phyloP scores from a whole-genome alignment of 2,329 filamentous ascomycete genomes.

The Xylaria hypoxylon region DNA sequence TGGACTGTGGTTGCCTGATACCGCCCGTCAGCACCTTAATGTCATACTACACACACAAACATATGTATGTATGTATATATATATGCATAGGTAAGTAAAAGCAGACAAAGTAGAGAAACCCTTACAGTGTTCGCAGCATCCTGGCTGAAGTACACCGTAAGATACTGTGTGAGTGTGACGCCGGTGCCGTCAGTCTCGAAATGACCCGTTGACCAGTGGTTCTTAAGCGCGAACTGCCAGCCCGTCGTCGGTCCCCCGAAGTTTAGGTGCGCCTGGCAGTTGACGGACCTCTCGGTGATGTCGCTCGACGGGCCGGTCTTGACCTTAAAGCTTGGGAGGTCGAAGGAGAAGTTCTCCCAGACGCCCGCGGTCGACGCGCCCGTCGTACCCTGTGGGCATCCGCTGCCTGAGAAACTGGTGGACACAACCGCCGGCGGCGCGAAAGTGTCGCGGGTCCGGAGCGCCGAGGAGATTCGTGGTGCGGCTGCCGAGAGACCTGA shows the following conservation, averaged over 20 bases:
- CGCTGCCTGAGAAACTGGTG: constrained; percentile 42
- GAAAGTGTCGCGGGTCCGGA: constrained; percentile 22
- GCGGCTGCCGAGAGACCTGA: constrained; percentile 17
- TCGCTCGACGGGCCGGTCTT: constrained; percentile 28
- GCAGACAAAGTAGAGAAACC: neutral
- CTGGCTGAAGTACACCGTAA: constrained; percentile 42
- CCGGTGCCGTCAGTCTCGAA: constrained; percentile 35
- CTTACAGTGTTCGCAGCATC: constrained; percentile 40
- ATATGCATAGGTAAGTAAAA: neutral
- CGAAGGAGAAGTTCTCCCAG: constrained; percentile 39
- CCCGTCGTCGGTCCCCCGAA: constrained; percentile 36
- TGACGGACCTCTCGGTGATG: constrained; percentile 36
- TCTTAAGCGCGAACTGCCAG: constrained; percentile 42
- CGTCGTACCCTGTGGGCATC: constrained; percentile 40
- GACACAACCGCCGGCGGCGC: constrained; percentile 36
- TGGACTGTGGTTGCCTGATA: constrained; percentile 26
- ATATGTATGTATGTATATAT: too few species aligned
- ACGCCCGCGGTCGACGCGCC: constrained; percentile 24
- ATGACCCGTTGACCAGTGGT: constrained; percentile 40
- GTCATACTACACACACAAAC: neutral
- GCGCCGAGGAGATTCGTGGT: constrained; percentile 19
- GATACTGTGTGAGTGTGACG: constrained; percentile 40
- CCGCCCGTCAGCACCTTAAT: neutral
- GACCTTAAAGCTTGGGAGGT: constrained; percentile 38
- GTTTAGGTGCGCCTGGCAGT: constrained; percentile 42